These are phyloP conservation scores for Pseudogymnoascus sp. DNA, from an alignment of 2,329 filamentous ascomycete genomes.

Conservation along the genomic window DNA sequence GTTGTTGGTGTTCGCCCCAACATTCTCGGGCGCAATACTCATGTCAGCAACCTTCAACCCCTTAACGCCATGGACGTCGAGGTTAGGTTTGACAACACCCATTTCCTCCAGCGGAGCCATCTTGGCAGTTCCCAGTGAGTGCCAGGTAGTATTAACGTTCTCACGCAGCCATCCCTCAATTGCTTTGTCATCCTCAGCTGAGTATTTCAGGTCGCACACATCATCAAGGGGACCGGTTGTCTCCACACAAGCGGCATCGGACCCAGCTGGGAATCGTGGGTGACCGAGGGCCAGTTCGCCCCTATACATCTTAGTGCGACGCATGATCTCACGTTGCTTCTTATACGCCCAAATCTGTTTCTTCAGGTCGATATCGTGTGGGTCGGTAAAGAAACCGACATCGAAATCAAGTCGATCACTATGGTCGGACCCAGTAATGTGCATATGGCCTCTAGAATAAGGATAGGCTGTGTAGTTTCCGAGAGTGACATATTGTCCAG, in stretches of 20 bases:
- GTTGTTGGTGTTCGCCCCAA: conserved; percentile 39
- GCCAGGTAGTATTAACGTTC: conserved; percentile 34
- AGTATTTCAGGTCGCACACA: conserved; percentile 32
- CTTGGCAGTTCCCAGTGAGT: conserved; percentile 33
- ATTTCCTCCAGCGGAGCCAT: conserved; percentile 30
- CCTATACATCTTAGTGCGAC: conserved; percentile 42
- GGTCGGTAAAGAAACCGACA: conserved; percentile 44
- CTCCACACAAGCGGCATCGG: conserved; percentile 29
- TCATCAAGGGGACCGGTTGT: conserved; percentile 23
- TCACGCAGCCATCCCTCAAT: conserved; percentile 37
- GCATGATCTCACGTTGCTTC: conserved; percentile 47
- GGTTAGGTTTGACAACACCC: conserved; percentile 32
- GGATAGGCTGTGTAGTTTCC: neutral
- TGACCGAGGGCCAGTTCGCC: conserved; percentile 33
- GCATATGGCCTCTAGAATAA: neutral
- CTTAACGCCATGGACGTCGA: conserved; percentile 33
- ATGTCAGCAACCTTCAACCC: conserved; percentile 38
- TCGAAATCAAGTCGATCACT: conserved; percentile 38
- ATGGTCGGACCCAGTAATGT: conserved; percentile 8
- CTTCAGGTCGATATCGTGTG: conserved; percentile 41
- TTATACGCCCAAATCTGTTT: conserved; percentile 54
- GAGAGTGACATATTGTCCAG: neutral
- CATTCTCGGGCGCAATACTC: conserved; percentile 28
- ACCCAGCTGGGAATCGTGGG: conserved; percentile 33
- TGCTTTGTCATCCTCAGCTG: conserved; percentile 26